phyloP scores from a whole-genome alignment of 768 basidiomycete species.

The Phanerodontia chrysosporium region DNA sequence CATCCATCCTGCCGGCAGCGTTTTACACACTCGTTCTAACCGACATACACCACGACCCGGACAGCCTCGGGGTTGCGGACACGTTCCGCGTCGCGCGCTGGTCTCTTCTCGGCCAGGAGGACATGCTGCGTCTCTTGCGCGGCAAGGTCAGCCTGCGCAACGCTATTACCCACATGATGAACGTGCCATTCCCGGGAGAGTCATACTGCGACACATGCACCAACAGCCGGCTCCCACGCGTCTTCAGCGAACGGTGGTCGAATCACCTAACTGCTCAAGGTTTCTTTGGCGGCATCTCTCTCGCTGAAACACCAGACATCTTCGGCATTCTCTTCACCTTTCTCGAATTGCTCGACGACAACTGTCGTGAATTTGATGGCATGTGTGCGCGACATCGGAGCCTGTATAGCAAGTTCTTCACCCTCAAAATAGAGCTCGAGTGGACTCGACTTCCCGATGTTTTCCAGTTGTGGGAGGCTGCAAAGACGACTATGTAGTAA shows the following conservation, averaged over 20 bases:
- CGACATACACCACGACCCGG: neutral
- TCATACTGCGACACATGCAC: neutral
- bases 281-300: neutral
- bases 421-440: neutral
- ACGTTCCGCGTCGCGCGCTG: neutral
- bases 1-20: conserved; percentile 12
- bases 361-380: neutral
- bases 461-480: neutral
- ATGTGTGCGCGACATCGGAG: neutral
- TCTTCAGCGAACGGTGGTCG: neutral
- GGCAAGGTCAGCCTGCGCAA: neutral
- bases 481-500: too few relatives aligned
- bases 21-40: conserved; percentile 10
- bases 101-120: neutral
- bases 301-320: neutral
- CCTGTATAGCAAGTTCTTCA: neutral
- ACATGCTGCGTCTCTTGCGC: neutral
- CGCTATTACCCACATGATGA: too few relatives aligned
- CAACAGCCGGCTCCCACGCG: neutral
- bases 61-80: neutral
- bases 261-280: neutral
- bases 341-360: neutral
- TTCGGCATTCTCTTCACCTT: neutral
- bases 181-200: too few relatives aligned
- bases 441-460: neutral